Percentiles rank a stretch among this genome's conserved stretches.
Evolutionary conservation across 495 filamentous ascomycete species (phyloP).

Genomic region (Baudoinia panamericana): DNA sequence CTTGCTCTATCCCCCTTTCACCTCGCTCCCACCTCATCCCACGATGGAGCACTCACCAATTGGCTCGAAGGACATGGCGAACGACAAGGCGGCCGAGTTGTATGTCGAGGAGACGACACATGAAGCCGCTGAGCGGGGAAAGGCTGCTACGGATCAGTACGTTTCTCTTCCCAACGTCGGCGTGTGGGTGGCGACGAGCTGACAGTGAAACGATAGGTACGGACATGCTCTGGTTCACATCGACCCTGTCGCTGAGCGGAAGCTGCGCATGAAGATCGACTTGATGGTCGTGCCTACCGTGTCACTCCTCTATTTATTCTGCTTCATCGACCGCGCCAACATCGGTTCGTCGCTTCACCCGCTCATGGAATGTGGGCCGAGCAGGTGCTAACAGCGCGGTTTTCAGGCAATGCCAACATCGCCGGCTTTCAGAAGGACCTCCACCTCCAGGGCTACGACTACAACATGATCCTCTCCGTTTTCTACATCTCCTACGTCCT

Average conservation of each 20-base stretch:
- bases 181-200: not conserved
- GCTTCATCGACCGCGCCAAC: constrained; percentile 49
- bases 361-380: not conserved
- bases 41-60: too few relatives aligned
- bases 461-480: constrained; percentile 55
- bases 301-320: constrained; percentile 49
- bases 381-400: not conserved
- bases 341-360: constrained; percentile 18
- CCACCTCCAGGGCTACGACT: constrained; percentile 45
- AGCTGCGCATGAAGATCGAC: constrained; percentile 43
- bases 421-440: constrained; percentile 55
- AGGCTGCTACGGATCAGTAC: constrained; percentile 48
- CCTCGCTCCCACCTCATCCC: too few relatives aligned
- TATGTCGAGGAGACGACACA: constrained; percentile 29
- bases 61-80: too few relatives aligned
- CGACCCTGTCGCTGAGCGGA: constrained; percentile 34
- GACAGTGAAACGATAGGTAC: constrained; percentile 30
- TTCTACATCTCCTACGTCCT: constrained; percentile 53
- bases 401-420: constrained; percentile 16
- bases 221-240: constrained; percentile 37
- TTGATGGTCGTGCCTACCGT: constrained; percentile 47
- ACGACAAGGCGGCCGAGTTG: too few relatives aligned
- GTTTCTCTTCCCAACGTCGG: constrained; percentile 12
- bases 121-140: constrained; percentile 43
- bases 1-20: too few relatives aligned